Evolutionary conservation across 352 stramenopile genomes (phyloP), one percentile per base, ranked within the genome.

Genomic region (Globisporangium megalacanthum): DNA sequence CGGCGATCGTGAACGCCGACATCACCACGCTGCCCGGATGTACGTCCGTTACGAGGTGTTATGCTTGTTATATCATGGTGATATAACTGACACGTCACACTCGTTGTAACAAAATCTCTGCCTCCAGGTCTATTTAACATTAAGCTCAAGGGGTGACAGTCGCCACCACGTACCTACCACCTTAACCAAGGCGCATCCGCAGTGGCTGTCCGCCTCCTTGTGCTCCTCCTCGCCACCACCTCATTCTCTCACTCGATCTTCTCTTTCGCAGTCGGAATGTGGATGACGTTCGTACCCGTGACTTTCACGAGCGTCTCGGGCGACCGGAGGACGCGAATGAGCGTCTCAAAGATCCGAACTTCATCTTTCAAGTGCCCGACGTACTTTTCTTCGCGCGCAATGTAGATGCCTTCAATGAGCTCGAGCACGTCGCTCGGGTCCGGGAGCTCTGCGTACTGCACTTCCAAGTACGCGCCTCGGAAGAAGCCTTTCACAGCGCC

Each of bases 1-100:
- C 79, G 8, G 88, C 90, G 41, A 97, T 98, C 48, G 96, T 99
- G 41, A 98, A 95, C 66, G 94, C 95, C 0, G 95, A 99, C 74
- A 73, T 97, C 60, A 90, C 90, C 59, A 89, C 69, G 10, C 72
- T 98, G 61, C 89, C 94, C 52, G 91, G 86, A 72, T 98, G 94
- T 93, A 84, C 62, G 82, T 88, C 7, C 4, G 25, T 29, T 29
- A 29, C 25, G 25, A 29, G 25, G 25, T 29, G 25, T 29, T 29
- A 4, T 29, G 25, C 25, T 29, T 29, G 25, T 11, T 6, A 10
- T 19, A 22, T 19, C 6, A 22, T 29, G 20, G n/a, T 17, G 20
- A 6, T 55, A 4, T 46, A 35, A n/a, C 4, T 37, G 19, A 15
- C 7, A 13, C 20, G n/a, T 57, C 19, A 25, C 36, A 29, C 25